A percentile compares a stretch with the other conserved stretches of the same genome.
Evolutionary conservation across 208 protist species (phyloP).

Genomic region (Balamuthia mandrillaris): DNA sequence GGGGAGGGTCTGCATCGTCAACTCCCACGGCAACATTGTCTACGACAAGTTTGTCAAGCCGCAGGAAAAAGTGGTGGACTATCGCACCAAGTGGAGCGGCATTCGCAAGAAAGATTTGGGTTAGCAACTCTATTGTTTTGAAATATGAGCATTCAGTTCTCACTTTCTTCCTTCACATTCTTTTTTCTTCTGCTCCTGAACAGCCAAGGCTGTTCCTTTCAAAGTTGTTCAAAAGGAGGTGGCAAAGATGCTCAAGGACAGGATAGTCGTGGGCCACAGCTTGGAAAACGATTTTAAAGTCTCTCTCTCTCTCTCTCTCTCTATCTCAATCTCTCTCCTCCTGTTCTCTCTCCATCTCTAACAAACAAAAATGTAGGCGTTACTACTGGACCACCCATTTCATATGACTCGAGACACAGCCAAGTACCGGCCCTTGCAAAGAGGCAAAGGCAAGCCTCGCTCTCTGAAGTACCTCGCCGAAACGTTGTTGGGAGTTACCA

Average conservation of each 20-base stretch:
- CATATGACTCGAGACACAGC: constrained; percentile 44
- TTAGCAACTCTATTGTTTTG: too few species aligned
- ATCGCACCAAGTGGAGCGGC: constrained; percentile 27
- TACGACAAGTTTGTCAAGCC: constrained; percentile 52
- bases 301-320: not conserved
- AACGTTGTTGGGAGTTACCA: not conserved
- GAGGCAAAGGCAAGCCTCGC: not conserved
- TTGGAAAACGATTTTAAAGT: constrained; percentile 53
- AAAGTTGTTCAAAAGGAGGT: constrained; percentile 44
- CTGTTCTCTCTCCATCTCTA: not conserved
- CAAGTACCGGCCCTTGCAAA: constrained; percentile 13
- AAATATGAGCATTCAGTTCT: not conserved
- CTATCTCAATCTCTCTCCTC: not conserved
- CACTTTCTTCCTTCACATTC: not conserved
- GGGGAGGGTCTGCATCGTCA: constrained; percentile 46
- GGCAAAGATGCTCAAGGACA: not conserved
- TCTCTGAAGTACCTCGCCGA: constrained; percentile 33
- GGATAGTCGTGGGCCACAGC: constrained; percentile 52
- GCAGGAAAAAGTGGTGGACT: constrained; percentile 44
- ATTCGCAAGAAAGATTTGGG: constrained; percentile 9
- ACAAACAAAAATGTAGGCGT: not conserved
- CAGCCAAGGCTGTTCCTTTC: constrained; percentile 22
- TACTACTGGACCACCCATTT: constrained; percentile 51
- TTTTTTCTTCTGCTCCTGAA: not conserved
- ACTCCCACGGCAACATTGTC: constrained; percentile 27